These are phyloP conservation scores for Aspergillus terreus DNA, from an alignment of 2,329 filamentous ascomycete species.

Conservation along the genomic window DNA sequence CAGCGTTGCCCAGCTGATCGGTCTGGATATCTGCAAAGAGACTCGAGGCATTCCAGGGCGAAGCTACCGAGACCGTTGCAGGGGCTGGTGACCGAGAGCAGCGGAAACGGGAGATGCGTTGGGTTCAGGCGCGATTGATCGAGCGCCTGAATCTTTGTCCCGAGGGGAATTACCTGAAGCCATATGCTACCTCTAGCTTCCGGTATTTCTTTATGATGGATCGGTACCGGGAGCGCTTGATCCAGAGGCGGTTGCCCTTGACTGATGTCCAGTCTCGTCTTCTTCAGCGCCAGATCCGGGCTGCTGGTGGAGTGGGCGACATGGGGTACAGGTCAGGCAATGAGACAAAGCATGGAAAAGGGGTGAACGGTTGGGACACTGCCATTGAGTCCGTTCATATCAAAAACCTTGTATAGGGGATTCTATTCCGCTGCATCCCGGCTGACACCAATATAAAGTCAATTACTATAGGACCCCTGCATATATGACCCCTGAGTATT, in stretches of 20 bases:
- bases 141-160: background rate
- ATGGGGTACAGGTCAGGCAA: no score
- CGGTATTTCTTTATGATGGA: slow-evolving; percentile 2
- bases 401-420: no score
- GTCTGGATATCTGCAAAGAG: slow-evolving; percentile 2
- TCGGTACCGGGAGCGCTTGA: background rate
- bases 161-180: background rate
- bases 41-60: background rate
- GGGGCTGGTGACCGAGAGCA: background rate
- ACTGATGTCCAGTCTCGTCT: background rate
- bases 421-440: no score
- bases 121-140: background rate
- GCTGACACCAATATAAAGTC: no score
- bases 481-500: no score
- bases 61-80: background rate
- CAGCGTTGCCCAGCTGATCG: background rate
- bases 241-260: background rate
- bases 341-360: no score
- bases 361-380: no score
- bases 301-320: no score
- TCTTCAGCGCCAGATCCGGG: no score
- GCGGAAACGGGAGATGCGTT: background rate
- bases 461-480: no score
- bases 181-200: background rate
- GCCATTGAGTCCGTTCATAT: slow-evolving; percentile 5